Conservation (phyloP, 78 protist genomes). For the Creolimax fragrantissima region DNA sequence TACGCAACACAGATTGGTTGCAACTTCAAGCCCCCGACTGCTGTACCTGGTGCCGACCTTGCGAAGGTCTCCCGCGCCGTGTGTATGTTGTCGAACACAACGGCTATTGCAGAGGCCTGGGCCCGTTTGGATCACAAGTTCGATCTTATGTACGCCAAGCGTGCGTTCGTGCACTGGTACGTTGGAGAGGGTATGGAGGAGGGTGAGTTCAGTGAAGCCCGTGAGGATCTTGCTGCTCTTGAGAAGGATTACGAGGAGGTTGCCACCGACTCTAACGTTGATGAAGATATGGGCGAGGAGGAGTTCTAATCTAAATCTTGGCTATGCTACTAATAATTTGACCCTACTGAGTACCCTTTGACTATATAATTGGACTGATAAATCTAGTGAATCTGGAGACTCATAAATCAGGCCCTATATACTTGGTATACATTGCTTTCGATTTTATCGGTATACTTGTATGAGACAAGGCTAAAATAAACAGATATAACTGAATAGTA, state of each 20-base stretch:
- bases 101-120: conserved; percentile 96
- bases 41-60: conserved; percentile 94
- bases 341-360: no score
- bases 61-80: conserved; percentile 94
- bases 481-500: no score
- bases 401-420: no score
- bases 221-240: conserved; percentile 56
- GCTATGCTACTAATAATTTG: no score
- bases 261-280: conserved; percentile 74
- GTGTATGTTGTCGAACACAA: conserved; percentile 91
- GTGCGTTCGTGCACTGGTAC: conserved; percentile 98
- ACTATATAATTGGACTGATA: no score
- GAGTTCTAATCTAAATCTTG: background rate
- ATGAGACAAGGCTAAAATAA: no score
- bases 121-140: conserved; percentile 86
- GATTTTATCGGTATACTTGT: no score
- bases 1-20: conserved; percentile 65
- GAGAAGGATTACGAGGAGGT: conserved; percentile 88
- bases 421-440: no score
- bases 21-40: conserved; percentile 94
- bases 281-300: conserved; percentile 51
- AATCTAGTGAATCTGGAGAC: no score
- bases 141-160: conserved; percentile 95
- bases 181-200: conserved; percentile 99
- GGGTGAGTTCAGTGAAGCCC: conserved; percentile 98